phyloP scores from a whole-genome alignment of 2,329 filamentous ascomycete species.

The Talaromyces amestolkiae region DNA sequence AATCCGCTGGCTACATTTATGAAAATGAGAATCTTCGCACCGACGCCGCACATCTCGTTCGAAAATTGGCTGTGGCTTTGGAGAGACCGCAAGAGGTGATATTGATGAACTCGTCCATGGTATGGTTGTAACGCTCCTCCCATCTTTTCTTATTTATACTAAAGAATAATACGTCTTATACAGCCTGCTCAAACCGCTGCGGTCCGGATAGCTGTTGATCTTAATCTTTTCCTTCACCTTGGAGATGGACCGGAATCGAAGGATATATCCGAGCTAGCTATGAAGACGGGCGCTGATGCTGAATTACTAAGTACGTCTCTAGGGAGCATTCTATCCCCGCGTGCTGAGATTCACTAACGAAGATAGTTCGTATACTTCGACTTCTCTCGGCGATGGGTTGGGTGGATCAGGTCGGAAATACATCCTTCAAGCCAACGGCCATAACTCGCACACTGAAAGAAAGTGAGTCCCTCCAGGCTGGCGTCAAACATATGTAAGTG shows the following conservation, averaged over 20 bases:
- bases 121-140: background rate
- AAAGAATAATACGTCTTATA: background rate
- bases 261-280: slow-evolving; percentile 6
- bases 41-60: slow-evolving; percentile 8
- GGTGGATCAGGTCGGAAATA: slow-evolving; percentile 12
- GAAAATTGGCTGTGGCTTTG: slow-evolving; percentile 11
- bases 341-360: background rate
- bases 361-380: slow-evolving; percentile 15
- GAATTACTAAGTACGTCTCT: slow-evolving; percentile 12
- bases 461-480: slow-evolving; percentile 11
- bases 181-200: slow-evolving; percentile 14
- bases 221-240: slow-evolving; percentile 8
- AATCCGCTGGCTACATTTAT: background rate
- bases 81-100: slow-evolving; percentile 15
- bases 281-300: slow-evolving; percentile 8
- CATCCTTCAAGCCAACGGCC: slow-evolving; percentile 12
- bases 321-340: background rate
- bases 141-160: background rate
- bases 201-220: slow-evolving; percentile 6
- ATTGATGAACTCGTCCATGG: background rate
- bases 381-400: slow-evolving; percentile 16
- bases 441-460: slow-evolving; percentile 14
- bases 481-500: slow-evolving; percentile 13
- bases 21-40: slow-evolving; percentile 16
- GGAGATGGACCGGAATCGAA: slow-evolving; percentile 10